These are phyloP conservation scores for Podospora sp. DNA, from an alignment of 495 filamentous ascomycete genomes.

Conservation along the genomic window DNA sequence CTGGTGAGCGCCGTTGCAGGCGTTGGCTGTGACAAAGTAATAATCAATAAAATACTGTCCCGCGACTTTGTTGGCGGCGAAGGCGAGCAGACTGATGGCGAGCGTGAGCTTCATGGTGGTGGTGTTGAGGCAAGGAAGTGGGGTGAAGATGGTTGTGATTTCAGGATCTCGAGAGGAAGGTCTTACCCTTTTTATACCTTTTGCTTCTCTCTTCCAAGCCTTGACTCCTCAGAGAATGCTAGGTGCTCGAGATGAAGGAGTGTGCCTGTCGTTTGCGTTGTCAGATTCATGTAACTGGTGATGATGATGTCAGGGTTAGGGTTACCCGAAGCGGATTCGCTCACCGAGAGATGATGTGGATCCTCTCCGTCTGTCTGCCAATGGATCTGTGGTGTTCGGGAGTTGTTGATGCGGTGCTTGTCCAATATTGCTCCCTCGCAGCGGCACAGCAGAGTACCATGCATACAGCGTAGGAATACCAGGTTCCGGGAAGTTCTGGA, in stretches of 20 bases:
- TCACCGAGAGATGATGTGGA: too few species aligned
- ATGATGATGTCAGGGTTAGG: too few species aligned
- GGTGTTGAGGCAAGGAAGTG: background rate
- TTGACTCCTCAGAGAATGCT: background rate
- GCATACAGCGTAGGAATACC: too few species aligned
- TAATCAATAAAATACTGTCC: slow-evolving; percentile 8
- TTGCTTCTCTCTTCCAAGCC: background rate
- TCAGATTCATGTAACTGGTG: too few species aligned
- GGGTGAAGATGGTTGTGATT: background rate
- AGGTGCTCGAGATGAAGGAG: background rate
- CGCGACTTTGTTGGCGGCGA: slow-evolving; percentile 2
- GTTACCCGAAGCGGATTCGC: too few species aligned
- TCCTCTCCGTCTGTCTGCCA: too few species aligned
- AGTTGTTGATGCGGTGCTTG: too few species aligned
- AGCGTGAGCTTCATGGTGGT: slow-evolving; percentile 11
- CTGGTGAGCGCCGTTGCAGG: background rate
- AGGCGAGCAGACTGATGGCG: slow-evolving; percentile 3
- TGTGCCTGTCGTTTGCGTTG: too few species aligned
- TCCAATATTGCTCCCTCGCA: too few species aligned
- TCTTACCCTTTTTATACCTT: slow-evolving; percentile 10
- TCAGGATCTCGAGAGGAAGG: background rate
- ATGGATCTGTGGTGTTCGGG: too few species aligned
- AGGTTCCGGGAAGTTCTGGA: too few species aligned
- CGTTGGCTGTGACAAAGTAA: background rate
- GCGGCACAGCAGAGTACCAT: too few species aligned